Conservation (phyloP, 306 rosid species). For the Gastrolobium villosum region DNA sequence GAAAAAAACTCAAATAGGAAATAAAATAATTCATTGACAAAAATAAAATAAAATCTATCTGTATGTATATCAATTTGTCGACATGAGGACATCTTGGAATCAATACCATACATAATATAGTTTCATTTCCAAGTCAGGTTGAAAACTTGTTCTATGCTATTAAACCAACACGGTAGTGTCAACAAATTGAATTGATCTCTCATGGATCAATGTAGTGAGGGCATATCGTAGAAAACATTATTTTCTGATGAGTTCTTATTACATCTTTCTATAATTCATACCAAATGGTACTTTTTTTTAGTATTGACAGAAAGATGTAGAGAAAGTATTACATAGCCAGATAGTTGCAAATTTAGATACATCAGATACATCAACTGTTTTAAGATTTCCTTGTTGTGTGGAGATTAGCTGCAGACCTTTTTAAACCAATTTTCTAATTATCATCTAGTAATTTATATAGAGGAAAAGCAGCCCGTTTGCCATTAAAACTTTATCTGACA, state of each 20-base stretch:
- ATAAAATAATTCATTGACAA: not conserved
- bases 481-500: constrained; percentile 37
- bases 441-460: not conserved
- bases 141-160: not conserved
- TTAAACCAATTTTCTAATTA: not conserved
- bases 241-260: not conserved
- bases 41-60: not conserved
- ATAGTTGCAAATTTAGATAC: not conserved
- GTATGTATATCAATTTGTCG: not conserved
- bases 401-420: not conserved
- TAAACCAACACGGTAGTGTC: not conserved
- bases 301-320: not conserved
- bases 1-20: not conserved
- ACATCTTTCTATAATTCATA: not conserved
- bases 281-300: not conserved
- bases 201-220: no score
- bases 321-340: not conserved
- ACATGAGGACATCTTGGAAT: not conserved
- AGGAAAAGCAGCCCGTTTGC: constrained; percentile 5
- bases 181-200: no score
- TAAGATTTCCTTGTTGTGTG: not conserved
- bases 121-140: not conserved
- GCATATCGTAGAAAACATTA: no score
- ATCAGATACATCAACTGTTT: not conserved
- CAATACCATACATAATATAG: not conserved